Percentiles rank a stretch among this genome's conserved stretches.
Evolutionary conservation across 202 grass and related monocot species (phyloP).

Genomic region (Brachypodium distachyon): DNA sequence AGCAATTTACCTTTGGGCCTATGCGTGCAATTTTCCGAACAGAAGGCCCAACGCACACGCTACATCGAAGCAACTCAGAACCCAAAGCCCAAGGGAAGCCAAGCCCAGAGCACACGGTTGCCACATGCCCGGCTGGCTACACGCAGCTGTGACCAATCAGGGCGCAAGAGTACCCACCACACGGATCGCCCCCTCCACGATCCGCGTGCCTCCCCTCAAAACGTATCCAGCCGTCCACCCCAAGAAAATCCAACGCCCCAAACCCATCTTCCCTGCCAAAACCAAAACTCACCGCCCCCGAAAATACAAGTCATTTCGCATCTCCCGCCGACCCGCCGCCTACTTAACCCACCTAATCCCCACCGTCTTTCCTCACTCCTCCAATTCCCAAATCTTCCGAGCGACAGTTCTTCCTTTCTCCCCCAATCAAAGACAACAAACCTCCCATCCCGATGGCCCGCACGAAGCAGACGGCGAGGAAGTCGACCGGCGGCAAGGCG

Average conservation of each 20-base stretch:
- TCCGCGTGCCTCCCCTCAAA: neutral
- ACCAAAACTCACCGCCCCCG: neutral
- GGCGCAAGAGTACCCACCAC: neutral
- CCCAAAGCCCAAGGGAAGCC: neutral
- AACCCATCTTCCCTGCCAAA: neutral
- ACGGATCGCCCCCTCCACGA: constrained; percentile 18
- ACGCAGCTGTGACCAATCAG: neutral
- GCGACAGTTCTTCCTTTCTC: neutral
- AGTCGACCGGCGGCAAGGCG: constrained; percentile 83
- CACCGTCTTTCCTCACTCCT: rapidly evolving
- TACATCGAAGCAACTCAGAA: too few relatives aligned
- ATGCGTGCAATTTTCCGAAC: too few relatives aligned
- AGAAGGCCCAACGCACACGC: too few relatives aligned
- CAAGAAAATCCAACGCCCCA: neutral
- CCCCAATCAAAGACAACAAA: neutral
- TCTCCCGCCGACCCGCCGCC: neutral
- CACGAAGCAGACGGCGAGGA: constrained; percentile 75
- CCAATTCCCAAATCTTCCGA: neutral
- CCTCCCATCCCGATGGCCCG: constrained; percentile 26
- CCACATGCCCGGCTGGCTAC: neutral
- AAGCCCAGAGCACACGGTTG: neutral
- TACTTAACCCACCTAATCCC: neutral
- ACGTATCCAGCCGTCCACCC: neutral
- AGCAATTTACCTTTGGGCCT: too few relatives aligned
- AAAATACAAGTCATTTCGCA: neutral